Base-by-base conservation (phyloP, 129 eudicot genomes). In the Chrysanthemum seticuspe region DNA sequence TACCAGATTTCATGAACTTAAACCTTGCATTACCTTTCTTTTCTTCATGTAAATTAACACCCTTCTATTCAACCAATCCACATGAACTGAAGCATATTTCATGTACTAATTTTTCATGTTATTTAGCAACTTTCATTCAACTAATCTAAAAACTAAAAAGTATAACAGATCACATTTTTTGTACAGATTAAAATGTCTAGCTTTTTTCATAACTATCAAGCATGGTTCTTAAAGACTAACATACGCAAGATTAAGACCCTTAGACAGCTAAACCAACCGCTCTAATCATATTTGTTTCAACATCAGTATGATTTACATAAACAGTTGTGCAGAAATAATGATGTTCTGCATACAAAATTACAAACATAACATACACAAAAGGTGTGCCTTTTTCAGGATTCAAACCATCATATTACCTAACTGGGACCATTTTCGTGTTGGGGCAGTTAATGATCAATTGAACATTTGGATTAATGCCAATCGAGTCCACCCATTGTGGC, bases 401-500 rank as follows among this genome's bases (percentile, higher is more conserved):
- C 65, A 77, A 13, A 65, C 58, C 19, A 45, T 49, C n/a, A 36
- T 51, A 18, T 34, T 5, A 77, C 56, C 45, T 12, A 67, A 67
- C n/a, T 4, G 54, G 21, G 40, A 0, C 40, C 40, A 34, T 34
- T 34, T 34, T 0, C 40, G 40, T 34, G 40, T 34, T 34, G 40
- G 40, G 6, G 40, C 3, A 34, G 40, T 3, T 34, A 34, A 34
- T 34, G 40, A 34, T 4, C 40, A 4, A 34, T 9, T 45, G 40
- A 36, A 25, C 31, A 56, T 77, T 73, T 34, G 47, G 27, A 68
- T 66, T 78, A 93, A 67, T 90, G 80, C 97, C 97, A 94, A 34
- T 94, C 93, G 12, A 90, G 81, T 64, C 96, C 98, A 14, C 98
- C 98, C 48, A 94, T 70, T 27, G 97, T 94, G 13, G 96, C 85